Base-by-base conservation (phyloP, 225 moss, liverwort and hornwort species). In the Marchantia polymorpha region DNA sequence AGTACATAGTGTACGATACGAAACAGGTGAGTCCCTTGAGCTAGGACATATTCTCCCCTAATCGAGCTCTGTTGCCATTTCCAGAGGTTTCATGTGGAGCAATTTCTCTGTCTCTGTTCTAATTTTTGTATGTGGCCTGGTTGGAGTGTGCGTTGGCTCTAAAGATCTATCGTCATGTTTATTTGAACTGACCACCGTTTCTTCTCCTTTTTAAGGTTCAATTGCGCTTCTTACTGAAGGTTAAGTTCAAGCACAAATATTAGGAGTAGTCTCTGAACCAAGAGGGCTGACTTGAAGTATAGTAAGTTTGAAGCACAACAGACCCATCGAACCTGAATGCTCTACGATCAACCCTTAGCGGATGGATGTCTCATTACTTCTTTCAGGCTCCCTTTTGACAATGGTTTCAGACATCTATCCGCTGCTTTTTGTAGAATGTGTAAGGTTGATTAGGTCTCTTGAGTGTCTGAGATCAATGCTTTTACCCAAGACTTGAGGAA, bases 1-100 rank as follows among this genome's bases (percentile, higher is more conserved):
- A 99, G 73, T 99, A 99, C 58, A 93, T 95, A 67, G 93, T 99
- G 14, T 99, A 99, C 87, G 90, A 95, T 73, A 89, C 92, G 72
- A 74, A 90, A 15, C 99, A 99, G 99, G 99, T 97, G 87, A 19
- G 75, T 26, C 54, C 6, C 0, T 72, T 50, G n/a, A 39, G 39
- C 39, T 39, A 39, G 2, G 3, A 39, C 39, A 55, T 46, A 9
- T 0, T 20, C 52, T 64, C 47, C 12, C 72, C 12, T 79, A 20
- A 71, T 0, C 2, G 15, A 14, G 19, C 73, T 49, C 15, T 1
- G 15, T 46, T 74, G 54, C 10, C 46, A 27, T 12, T 65, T 49
- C 31, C 23, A 10, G 49, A 7, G 49, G 6, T 49, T 46, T 15
- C 17, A 49, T 61, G 70, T 10, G 58, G 12, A 55, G 29, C 53